Percentiles rank a stretch among this genome's conserved stretches.
These are phyloP conservation scores for Rasamsonia emersonii DNA, from an alignment of 2,329 filamentous ascomycete species.

Conservation along the genomic window DNA sequence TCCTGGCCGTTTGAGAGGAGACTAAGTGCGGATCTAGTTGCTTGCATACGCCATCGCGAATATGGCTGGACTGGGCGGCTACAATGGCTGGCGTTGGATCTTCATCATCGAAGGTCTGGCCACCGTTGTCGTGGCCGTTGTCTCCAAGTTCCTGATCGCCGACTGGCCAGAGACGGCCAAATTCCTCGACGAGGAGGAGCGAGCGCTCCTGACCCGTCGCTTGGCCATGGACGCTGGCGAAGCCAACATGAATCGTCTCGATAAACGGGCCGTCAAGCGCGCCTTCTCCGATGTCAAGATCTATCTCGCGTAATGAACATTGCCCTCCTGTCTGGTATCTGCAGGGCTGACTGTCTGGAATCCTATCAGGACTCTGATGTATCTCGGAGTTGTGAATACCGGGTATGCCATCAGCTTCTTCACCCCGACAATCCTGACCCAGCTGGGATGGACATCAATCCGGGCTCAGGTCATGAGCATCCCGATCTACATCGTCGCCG, in stretches of 20 bases:
- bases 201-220: no score
- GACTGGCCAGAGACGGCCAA: conserved; percentile 59
- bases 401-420: conserved; percentile 38
- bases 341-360: conserved; percentile 16
- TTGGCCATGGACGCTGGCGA: no score
- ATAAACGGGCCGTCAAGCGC: no score
- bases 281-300: no score
- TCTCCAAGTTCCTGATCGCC: conserved; percentile 57
- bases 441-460: conserved; percentile 49
- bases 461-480: conserved; percentile 42
- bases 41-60: conserved; percentile 52
- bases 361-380: conserved; percentile 44
- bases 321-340: no score
- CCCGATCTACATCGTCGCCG: conserved; percentile 55
- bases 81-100: conserved; percentile 60
- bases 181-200: conserved; percentile 59
- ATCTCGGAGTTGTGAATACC: conserved; percentile 52
- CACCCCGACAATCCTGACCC: conserved; percentile 35
- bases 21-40: no score
- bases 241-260: no score
- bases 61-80: conserved; percentile 48
- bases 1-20: no score
- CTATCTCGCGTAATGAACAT: no score
- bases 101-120: conserved; percentile 63
- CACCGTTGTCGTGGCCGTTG: conserved; percentile 47